Evolutionary conservation across 106 monocot genomes (phyloP).

Genomic region (Apostasia ramifera): DNA sequence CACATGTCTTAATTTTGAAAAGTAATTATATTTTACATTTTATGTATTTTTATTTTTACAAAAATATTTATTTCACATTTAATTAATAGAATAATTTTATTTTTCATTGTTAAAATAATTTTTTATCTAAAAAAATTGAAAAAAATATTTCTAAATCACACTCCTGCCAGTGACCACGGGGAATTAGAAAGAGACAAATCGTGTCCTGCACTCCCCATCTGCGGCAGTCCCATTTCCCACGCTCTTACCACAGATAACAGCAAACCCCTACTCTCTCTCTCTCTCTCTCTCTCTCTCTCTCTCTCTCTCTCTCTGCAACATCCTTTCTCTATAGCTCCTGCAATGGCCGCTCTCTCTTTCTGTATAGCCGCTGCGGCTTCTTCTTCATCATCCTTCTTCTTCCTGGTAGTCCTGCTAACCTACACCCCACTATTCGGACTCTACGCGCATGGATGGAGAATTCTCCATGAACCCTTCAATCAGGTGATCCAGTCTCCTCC

Average conservation of each 20-base stretch:
- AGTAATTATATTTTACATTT: too few species aligned
- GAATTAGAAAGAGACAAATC: too few species aligned
- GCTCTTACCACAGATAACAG: not conserved
- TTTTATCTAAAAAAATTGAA: too few species aligned
- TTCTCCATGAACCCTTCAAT: slow-evolving; percentile 37
- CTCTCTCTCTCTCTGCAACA: not conserved
- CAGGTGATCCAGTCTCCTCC: not conserved
- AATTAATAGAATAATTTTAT: too few species aligned
- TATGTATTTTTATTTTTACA: too few species aligned
- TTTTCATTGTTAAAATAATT: too few species aligned
- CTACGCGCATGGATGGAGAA: slow-evolving; percentile 9
- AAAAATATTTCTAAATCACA: too few species aligned
- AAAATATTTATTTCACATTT: too few species aligned
- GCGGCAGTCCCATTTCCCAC: not conserved
- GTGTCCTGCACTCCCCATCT: too few species aligned
- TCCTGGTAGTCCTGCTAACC: not conserved
- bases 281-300: slow-evolving; percentile 10
- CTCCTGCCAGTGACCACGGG: too few species aligned
- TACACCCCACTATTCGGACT: not conserved
- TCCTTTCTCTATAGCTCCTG: not conserved
- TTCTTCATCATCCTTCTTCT: not conserved
- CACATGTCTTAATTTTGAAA: too few species aligned
- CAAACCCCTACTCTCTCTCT: not conserved
- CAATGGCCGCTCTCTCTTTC: not conserved
- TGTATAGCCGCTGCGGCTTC: not conserved